Evolutionary conservation across 257 asterid genomes (phyloP), one percentile per base, ranked within the genome.

Genomic region (Solanum paucissectum): DNA sequence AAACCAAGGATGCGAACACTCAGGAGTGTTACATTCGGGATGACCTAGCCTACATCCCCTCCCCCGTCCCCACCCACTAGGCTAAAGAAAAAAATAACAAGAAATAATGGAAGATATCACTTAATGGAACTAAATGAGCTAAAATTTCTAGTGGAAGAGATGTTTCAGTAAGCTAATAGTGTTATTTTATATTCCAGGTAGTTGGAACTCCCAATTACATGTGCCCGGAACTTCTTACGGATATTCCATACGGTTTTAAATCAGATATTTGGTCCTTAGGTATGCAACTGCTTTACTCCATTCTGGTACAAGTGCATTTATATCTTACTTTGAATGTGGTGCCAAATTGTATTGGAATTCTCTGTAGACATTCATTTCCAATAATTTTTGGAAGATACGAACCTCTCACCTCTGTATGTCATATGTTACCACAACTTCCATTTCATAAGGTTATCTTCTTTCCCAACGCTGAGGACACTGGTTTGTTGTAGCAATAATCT

Each of bases 131-230:
- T 77, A 36, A 84, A 64, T 73, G 23, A 60, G 83, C 88, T 85
- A 58, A 83, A 36, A 76, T 85, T 83, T 84, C 14, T 29, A 71
- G 75, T 83, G 46, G 77, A 75, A 87, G 72, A 72, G 25, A 18
- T 32, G 71, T 16, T 77, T n/a, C 34, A 72, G 83, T 76, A 58
- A 36, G 16, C 69, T 81, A 33, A 18, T 84, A 5, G 58, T 66
- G 84, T 72, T 86, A 52, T 83, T 88, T 77, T 58, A 25, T 79
- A 69, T 66, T 83, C 20, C 92, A 97, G 99, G 99, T 97, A 5
- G 99, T 97, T 89, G 99, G 99, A 90, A 97, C 99, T 91, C 99
- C 99, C 23, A 97, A 96, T 91, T 97, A 97, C 94, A 97, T 97
- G 99, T 97, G 99, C 86, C 99, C 99, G 14, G 99, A 97, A 91